These are phyloP conservation scores for Barnettozyma siamensis DNA, from an alignment of 805 yeast genomes.

Conservation along the genomic window DNA sequence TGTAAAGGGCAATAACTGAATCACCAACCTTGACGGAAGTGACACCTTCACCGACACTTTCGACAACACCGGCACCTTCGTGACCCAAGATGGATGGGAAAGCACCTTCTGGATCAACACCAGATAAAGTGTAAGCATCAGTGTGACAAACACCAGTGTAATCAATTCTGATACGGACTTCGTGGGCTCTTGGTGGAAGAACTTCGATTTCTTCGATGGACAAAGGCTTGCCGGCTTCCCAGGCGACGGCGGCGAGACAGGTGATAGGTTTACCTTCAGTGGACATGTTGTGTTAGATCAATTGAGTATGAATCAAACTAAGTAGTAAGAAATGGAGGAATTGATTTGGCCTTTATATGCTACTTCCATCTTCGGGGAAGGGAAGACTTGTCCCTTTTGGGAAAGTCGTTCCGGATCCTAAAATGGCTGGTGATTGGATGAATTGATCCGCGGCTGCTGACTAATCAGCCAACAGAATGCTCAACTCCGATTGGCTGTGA, in stretches of 20 bases:
- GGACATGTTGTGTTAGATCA: conserved; percentile 3
- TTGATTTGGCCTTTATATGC: neutral
- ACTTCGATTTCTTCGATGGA: conserved; percentile 84
- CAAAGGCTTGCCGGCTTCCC: conserved; percentile 88
- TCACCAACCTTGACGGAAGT: conserved; percentile 88
- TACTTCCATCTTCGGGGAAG: neutral
- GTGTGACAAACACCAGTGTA: conserved; percentile 98
- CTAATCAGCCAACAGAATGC: neutral
- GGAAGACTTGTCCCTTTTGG: too few relatives aligned
- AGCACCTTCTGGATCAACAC: conserved; percentile 93
- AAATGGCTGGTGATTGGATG: neutral
- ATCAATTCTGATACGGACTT: conserved; percentile 83
- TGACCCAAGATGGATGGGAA: conserved; percentile 94
- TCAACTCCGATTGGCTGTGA: neutral
- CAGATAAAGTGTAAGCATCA: conserved; percentile 93
- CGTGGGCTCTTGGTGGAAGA: conserved; percentile 93
- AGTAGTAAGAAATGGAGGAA: neutral
- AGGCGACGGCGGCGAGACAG: conserved; percentile 96
- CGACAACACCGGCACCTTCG: conserved; percentile 98
- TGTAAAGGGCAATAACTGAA: conserved; percentile 87
- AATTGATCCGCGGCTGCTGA: neutral
- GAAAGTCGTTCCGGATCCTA: neutral
- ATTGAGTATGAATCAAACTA: neutral
- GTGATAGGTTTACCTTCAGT: conserved; percentile 45
- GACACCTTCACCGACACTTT: conserved; percentile 92